Percentiles rank a stretch among this genome's conserved stretches.
Evolutionary conservation across 345 rosid species (phyloP).

Genomic region (Acer yangbiense): DNA sequence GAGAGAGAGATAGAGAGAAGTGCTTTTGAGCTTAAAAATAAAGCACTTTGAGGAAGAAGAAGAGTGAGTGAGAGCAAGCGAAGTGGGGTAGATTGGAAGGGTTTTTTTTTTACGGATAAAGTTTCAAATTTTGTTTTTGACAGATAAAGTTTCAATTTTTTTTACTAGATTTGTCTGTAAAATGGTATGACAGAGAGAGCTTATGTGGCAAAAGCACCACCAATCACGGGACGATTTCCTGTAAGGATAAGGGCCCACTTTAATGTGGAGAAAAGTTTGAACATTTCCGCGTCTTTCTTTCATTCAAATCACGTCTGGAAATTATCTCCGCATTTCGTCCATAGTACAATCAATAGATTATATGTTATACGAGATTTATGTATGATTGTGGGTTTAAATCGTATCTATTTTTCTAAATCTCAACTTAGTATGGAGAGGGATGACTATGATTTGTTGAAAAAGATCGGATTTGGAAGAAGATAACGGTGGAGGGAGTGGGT

Average conservation of each 20-base stretch:
- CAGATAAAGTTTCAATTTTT: too few relatives aligned
- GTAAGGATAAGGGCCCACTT: not conserved
- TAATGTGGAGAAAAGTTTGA: not conserved
- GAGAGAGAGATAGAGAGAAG: not conserved
- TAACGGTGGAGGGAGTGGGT: too few relatives aligned
- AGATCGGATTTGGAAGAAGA: too few relatives aligned
- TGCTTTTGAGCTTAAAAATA: not conserved
- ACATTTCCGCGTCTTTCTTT: not conserved
- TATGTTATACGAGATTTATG: too few relatives aligned
- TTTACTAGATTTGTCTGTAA: not conserved
- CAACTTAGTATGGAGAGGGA: too few relatives aligned
- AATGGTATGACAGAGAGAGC: conserved; percentile 1
- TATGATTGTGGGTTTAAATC: too few relatives aligned
- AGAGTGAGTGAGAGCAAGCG: not conserved
- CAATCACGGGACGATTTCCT: conserved; percentile 40
- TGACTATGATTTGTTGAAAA: too few relatives aligned
- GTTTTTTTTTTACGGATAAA: not conserved
- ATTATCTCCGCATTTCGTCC: too few relatives aligned
- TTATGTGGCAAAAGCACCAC: conserved; percentile 18
- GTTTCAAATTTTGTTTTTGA: not conserved
- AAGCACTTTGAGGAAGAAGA: not conserved
- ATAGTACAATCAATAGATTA: too few relatives aligned
- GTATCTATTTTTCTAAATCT: too few relatives aligned
- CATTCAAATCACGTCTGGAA: too few relatives aligned
- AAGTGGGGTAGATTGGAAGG: not conserved